Percentiles rank a stretch among this genome's conserved stretches.
Conservation (phyloP, 371 early-diverging fungal genomes). For the Dentiscutata heterogama region DNA sequence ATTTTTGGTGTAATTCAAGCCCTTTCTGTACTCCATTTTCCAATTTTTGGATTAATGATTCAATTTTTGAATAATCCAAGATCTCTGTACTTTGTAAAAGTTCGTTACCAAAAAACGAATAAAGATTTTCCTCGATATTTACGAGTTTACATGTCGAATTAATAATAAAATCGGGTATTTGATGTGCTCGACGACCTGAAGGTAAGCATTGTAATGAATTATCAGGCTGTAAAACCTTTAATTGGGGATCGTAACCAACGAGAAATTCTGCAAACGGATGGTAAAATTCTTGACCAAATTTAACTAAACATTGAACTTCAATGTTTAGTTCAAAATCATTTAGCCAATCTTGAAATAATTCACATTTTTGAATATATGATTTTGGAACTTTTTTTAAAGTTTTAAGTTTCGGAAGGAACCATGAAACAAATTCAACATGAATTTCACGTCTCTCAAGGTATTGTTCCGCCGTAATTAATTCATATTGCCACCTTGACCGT, state of each 20-base stretch:
- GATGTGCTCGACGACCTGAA: background rate
- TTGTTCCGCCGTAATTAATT: constrained; percentile 5
- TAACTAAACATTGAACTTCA: background rate
- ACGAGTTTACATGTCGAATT: background rate
- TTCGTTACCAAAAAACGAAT: background rate
- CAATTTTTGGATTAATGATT: background rate
- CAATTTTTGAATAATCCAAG: background rate
- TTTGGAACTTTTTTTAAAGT: background rate
- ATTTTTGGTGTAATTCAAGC: background rate
- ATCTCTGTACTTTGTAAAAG: background rate
- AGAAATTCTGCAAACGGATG: background rate
- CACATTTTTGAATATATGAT: background rate
- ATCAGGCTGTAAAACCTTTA: background rate
- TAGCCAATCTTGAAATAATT: constrained; percentile 1
- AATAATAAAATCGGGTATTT: background rate
- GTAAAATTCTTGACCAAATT: background rate
- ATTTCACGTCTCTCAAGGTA: constrained; percentile 8
- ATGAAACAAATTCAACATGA: background rate
- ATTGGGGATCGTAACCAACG: background rate
- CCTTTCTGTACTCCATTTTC: background rate
- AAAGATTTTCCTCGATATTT: background rate
- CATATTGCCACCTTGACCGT: background rate
- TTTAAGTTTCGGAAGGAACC: background rate
- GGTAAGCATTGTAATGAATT: background rate
- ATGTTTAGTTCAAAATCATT: background rate